These are phyloP conservation scores for Podaxis pistillaris DNA, from an alignment of 768 basidiomycete genomes.

Conservation along the genomic window DNA sequence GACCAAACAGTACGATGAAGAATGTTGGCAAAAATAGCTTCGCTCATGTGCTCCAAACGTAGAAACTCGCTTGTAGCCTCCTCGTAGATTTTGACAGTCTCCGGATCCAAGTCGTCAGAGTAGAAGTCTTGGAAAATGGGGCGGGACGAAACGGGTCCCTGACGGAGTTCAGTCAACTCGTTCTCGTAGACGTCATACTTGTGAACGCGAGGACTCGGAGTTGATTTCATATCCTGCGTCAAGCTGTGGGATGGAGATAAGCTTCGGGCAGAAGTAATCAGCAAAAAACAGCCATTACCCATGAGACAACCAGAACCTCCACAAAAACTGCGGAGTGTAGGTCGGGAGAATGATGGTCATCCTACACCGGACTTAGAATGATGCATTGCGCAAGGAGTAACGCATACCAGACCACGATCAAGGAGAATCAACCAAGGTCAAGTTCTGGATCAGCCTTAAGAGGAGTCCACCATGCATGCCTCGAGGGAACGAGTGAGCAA, in stretches of 20 bases:
- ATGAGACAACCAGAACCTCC: conserved; percentile 44
- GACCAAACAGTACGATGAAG: conserved; percentile 30
- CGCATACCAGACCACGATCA: conserved; percentile 7
- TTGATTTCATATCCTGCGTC: conserved; percentile 1
- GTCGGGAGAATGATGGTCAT: conserved; percentile 22
- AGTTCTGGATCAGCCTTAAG: not conserved
- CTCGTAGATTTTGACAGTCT: conserved; percentile 33
- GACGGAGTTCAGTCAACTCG: conserved; percentile 42
- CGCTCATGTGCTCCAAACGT: conserved; percentile 41
- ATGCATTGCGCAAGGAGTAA: not conserved
- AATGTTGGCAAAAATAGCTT: conserved; percentile 35
- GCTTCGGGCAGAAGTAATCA: not conserved
- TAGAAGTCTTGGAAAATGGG: conserved; percentile 46
- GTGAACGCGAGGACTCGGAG: conserved; percentile 38
- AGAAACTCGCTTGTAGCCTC: conserved; percentile 44
- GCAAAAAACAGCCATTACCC: conserved; percentile 20
- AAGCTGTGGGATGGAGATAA: not conserved
- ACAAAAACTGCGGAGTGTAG: conserved; percentile 44
- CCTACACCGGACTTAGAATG: not conserved
- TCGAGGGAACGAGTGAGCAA: not conserved
- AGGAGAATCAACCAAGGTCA: not conserved
- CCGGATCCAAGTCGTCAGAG: conserved; percentile 29
- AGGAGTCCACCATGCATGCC: conserved; percentile 7
- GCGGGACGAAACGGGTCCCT: conserved; percentile 27
- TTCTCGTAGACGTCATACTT: conserved; percentile 54